Evolutionary conservation across 805 yeast genomes (phyloP).

Genomic region (Metschnikowia picachoensis): DNA sequence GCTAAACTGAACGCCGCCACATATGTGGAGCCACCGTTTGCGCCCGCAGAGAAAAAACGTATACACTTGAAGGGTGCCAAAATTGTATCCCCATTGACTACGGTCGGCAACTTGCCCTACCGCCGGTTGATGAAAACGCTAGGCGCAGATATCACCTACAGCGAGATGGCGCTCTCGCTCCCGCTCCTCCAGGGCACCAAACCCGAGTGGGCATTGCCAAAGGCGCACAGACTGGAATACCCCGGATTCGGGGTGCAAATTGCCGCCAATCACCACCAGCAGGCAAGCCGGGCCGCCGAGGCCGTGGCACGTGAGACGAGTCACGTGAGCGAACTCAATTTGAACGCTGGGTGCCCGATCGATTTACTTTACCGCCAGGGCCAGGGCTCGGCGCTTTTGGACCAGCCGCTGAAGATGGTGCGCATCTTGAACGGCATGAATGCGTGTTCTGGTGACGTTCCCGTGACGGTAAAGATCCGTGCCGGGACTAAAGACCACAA

Average conservation of each 20-base stretch:
- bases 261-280: conserved; percentile 90
- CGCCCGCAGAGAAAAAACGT: conserved; percentile 75
- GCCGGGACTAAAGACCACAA: conserved; percentile 84
- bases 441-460: conserved; percentile 82
- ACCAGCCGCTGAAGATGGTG: conserved; percentile 76
- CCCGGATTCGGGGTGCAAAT: conserved; percentile 94
- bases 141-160: conserved; percentile 90
- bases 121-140: conserved; percentile 85
- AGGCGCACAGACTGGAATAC: conserved; percentile 75
- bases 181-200: conserved; percentile 88
- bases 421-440: conserved; percentile 86
- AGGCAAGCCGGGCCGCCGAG: conserved; percentile 90
- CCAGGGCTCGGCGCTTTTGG: conserved; percentile 91
- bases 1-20: conserved; percentile 36
- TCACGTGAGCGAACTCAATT: conserved; percentile 74
- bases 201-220: conserved; percentile 96
- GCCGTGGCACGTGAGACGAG: conserved; percentile 56
- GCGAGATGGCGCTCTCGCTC: conserved; percentile 89
- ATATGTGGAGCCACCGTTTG: conserved; percentile 76
- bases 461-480: conserved; percentile 87
- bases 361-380: conserved; percentile 92
- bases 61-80: conserved; percentile 68
- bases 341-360: conserved; percentile 97
- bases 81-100: conserved; percentile 92
- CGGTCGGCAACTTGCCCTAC: conserved; percentile 95